Conservation (phyloP, 2,329 filamentous ascomycete species). For the Cladophialophora carrionii region DNA sequence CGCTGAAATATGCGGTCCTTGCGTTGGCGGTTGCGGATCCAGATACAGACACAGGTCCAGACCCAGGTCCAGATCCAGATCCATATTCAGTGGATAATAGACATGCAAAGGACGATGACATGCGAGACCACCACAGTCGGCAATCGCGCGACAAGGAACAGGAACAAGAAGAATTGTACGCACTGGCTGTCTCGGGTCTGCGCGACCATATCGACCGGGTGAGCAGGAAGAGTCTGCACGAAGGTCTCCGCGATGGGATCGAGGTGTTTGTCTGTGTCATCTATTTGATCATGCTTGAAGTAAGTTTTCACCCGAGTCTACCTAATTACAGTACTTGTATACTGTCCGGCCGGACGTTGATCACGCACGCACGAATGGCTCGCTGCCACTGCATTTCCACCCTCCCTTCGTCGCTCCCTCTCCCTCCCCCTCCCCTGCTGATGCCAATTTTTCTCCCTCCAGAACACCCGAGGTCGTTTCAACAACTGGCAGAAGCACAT, state of each 20-base stretch:
- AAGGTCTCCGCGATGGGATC: neutral
- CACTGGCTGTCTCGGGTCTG: neutral
- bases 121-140: too few species aligned
- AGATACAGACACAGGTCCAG: neutral
- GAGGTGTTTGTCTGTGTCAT: neutral
- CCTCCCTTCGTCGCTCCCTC: too few species aligned
- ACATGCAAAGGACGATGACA: neutral
- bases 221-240: neutral
- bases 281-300: neutral
- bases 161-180: neutral
- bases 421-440: too few species aligned
- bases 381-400: neutral
- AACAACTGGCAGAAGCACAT: constrained; percentile 16
- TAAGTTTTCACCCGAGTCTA: neutral
- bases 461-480: constrained; percentile 11
- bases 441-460: neutral
- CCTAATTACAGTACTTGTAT: too few species aligned
- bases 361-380: neutral
- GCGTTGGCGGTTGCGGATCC: neutral
- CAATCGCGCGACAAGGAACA: neutral
- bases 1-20: neutral
- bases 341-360: too few species aligned
- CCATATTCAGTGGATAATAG: neutral
- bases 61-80: neutral
- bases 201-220: neutral